Evolutionary conservation across 2,329 filamentous ascomycete genomes (phyloP).

Genomic region (Massarina eburnea): DNA sequence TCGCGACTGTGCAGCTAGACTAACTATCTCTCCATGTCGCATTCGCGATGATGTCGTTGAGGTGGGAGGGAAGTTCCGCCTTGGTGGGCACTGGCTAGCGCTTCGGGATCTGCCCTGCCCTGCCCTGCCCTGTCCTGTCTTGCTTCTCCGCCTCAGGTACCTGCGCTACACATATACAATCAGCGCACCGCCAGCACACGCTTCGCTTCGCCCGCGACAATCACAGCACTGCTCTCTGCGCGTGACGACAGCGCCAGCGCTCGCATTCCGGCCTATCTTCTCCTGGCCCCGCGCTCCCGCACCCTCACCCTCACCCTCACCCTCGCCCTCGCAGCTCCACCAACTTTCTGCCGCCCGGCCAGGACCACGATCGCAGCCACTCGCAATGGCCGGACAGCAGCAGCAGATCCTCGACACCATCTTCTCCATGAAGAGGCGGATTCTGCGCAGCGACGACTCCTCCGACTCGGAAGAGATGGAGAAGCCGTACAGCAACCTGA

Average conservation of each 20-base stretch:
- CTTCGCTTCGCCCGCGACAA: not conserved
- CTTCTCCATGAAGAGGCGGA: slow-evolving; percentile 43
- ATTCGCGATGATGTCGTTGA: not conserved
- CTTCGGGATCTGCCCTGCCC: too few relatives aligned
- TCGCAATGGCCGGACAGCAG: slow-evolving; percentile 44
- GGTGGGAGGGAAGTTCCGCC: not conserved
- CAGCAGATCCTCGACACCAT: slow-evolving; percentile 45
- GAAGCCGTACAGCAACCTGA: slow-evolving; percentile 70
- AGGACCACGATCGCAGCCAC: slow-evolving; percentile 2
- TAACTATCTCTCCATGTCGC: slow-evolving; percentile 35
- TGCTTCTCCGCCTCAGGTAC: too few relatives aligned
- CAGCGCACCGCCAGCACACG: not conserved
- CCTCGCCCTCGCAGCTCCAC: slow-evolving; percentile 1
- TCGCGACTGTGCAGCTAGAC: slow-evolving; percentile 41
- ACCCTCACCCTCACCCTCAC: too few relatives aligned
- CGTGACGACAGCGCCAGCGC: too few relatives aligned
- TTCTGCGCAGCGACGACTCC: slow-evolving; percentile 46
- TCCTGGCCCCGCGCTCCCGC: not conserved
- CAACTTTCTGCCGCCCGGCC: slow-evolving; percentile 21
- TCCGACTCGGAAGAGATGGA: slow-evolving; percentile 77
- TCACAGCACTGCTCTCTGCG: not conserved
- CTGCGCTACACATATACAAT: not conserved
- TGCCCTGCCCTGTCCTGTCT: too few relatives aligned
- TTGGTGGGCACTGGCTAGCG: too few relatives aligned
- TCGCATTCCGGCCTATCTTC: not conserved